These are phyloP conservation scores for Alternaria panax DNA, from an alignment of 2,329 filamentous ascomycete genomes.

Conservation along the genomic window DNA sequence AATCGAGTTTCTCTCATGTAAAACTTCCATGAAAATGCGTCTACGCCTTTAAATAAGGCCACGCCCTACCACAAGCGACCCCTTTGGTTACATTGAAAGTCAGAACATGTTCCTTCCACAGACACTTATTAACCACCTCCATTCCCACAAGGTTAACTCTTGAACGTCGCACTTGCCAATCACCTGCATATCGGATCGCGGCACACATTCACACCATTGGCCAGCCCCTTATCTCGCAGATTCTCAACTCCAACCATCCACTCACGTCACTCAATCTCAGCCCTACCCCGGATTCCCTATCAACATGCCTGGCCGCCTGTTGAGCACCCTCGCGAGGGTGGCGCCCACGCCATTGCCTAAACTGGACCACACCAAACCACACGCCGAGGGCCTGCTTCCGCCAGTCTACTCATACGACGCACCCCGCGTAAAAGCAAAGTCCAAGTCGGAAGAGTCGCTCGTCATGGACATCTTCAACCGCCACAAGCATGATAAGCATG, in stretches of 20 bases:
- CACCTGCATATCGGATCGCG: conserved; percentile 28
- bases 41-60: conserved; percentile 29
- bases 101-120: conserved; percentile 46
- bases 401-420: conserved; percentile 47
- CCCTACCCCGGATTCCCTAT: conserved; percentile 42
- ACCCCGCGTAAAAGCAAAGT: conserved; percentile 34
- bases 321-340: conserved; percentile 43
- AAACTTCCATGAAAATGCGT: conserved; percentile 18
- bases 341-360: conserved; percentile 44
- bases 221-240: conserved; percentile 24
- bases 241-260: conserved; percentile 16
- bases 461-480: conserved; percentile 52
- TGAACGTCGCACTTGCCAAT: conserved; percentile 20
- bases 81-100: background rate
- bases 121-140: conserved; percentile 39
- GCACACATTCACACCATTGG: conserved; percentile 27
- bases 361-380: conserved; percentile 32
- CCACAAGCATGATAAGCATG: conserved; percentile 40
- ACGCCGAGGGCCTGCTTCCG: conserved; percentile 38
- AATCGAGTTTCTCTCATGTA: conserved; percentile 44
- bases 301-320: conserved; percentile 48
- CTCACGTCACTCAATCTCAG: conserved; percentile 23
- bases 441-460: conserved; percentile 44
- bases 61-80: conserved; percentile 21
- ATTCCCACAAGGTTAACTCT: conserved; percentile 47